Base-by-base conservation (phyloP, 371 early-diverging fungal species). In the Zychaea mexicana region DNA sequence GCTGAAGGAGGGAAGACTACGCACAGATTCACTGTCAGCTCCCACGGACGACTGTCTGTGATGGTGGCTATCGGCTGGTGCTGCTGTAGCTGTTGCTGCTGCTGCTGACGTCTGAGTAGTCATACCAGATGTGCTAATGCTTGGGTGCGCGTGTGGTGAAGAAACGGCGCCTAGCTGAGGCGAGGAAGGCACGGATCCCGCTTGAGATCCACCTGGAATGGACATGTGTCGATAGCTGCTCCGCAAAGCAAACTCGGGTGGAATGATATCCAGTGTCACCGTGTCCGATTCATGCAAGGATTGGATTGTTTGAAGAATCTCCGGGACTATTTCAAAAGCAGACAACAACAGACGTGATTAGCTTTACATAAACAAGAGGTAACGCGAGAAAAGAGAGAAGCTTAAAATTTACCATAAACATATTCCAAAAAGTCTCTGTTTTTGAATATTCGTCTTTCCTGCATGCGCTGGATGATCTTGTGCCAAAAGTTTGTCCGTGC, bases 361-460 rank as follows among this genome's bases (percentile, higher is more conserved):
- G 26, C 0, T 15, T 21, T 27, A 19, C n/a, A 31, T 19, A 1
- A 4, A 33, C n/a, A n/a, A n/a, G n/a, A n/a, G n/a, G n/a, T n/a
- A n/a, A n/a, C n/a, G n/a, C n/a, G n/a, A n/a, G n/a, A n/a, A n/a
- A n/a, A n/a, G n/a, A n/a, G n/a, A n/a, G n/a, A n/a, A n/a, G n/a
- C n/a, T n/a, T n/a, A n/a, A 47, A 26, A 9, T 28, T 74, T 72
- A 77, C 80, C 72, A 54, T 81, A 78, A 17, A 78, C 62, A 57
- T 78, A 81, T 63, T 81, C 81, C 22, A 81, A 55, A 47, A 81
- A 81, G 38, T 71, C 73, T 24, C 81, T 52, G 38, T 81, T 81
- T 46, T 78, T 81, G 39, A 78, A 81, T 3, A 66, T 59, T 21
- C 74, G 67, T 36, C 73, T 73, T 63, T 78, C 81, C 49, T 70